Percentiles rank a stretch among this genome's conserved stretches.
Conservation (phyloP, 805 yeast species). For the Pichia cabralensis region DNA sequence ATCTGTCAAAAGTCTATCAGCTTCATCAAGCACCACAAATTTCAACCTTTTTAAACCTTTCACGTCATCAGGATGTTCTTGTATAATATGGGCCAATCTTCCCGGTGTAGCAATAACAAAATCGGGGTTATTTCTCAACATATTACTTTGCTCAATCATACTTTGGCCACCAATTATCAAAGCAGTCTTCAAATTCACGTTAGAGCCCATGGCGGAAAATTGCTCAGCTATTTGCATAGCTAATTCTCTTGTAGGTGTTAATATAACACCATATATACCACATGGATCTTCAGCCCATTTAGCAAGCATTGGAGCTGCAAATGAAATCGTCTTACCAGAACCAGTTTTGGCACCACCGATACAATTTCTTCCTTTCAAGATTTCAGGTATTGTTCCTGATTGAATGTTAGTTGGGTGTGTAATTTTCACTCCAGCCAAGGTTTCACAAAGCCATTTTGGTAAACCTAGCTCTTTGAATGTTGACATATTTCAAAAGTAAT, state of each 20-base stretch:
- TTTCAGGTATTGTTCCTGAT: conserved; percentile 77
- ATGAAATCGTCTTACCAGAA: conserved; percentile 94
- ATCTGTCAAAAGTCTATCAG: conserved; percentile 79
- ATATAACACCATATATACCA: conserved; percentile 80
- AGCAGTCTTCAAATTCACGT: conserved; percentile 72
- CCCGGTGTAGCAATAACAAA: conserved; percentile 97
- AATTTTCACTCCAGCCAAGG: conserved; percentile 75
- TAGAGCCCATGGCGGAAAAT: conserved; percentile 83
- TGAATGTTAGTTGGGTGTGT: conserved; percentile 82
- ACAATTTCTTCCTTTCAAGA: conserved; percentile 76
- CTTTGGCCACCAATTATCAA: conserved; percentile 94
- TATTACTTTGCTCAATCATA: conserved; percentile 79
- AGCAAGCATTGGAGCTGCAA: conserved; percentile 94
- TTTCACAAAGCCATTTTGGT: conserved; percentile 78
- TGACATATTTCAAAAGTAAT: conserved; percentile 6
- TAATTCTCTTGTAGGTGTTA: conserved; percentile 90
- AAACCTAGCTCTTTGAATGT: conserved; percentile 46
- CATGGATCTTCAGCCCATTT: conserved; percentile 93
- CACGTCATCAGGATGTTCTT: conserved; percentile 82
- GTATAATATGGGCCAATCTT: conserved; percentile 78
- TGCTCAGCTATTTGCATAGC: conserved; percentile 98
- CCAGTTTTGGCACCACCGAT: conserved; percentile 99
- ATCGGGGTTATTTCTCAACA: conserved; percentile 78
- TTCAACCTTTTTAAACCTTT: conserved; percentile 69
- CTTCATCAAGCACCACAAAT: conserved; percentile 88